A percentile compares a stretch with the other conserved stretches of the same genome.
phyloP scores from a whole-genome alignment of 768 basidiomycete species.

The Suillus luteus region DNA sequence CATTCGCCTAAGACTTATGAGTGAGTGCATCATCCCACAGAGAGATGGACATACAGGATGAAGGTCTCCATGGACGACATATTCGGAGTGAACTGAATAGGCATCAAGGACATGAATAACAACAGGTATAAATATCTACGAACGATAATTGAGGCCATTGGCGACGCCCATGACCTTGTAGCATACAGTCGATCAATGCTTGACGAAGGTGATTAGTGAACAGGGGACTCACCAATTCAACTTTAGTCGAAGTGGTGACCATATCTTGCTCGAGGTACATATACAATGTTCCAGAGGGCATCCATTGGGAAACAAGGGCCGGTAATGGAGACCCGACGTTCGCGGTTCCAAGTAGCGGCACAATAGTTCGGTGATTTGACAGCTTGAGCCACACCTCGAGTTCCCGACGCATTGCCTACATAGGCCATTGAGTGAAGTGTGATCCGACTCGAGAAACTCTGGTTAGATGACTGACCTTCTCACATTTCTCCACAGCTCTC shows the following conservation, averaged over 20 bases:
- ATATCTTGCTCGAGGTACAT: background rate
- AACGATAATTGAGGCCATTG: background rate
- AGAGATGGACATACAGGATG: no score
- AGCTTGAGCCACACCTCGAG: conserved; percentile 22
- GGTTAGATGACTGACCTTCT: background rate
- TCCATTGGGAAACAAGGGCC: background rate
- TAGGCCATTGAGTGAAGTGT: background rate
- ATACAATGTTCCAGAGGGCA: background rate
- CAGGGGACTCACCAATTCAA: background rate
- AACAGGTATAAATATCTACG: background rate
- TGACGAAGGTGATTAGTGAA: background rate
- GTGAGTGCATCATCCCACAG: background rate
- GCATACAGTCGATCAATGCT: background rate
- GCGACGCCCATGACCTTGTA: background rate
- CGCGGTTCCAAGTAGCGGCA: conserved; percentile 21
- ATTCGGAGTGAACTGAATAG: no score
- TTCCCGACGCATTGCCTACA: background rate
- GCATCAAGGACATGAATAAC: background rate
- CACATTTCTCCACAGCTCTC: background rate
- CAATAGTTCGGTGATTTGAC: conserved; percentile 20
- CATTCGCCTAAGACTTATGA: no score
- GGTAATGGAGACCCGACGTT: background rate
- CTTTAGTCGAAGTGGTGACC: no score
- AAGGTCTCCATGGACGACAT: no score
- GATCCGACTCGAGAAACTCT: background rate